Evolutionary conservation across 257 asterid species (phyloP).

Genomic region (Jacaranda copaia): DNA sequence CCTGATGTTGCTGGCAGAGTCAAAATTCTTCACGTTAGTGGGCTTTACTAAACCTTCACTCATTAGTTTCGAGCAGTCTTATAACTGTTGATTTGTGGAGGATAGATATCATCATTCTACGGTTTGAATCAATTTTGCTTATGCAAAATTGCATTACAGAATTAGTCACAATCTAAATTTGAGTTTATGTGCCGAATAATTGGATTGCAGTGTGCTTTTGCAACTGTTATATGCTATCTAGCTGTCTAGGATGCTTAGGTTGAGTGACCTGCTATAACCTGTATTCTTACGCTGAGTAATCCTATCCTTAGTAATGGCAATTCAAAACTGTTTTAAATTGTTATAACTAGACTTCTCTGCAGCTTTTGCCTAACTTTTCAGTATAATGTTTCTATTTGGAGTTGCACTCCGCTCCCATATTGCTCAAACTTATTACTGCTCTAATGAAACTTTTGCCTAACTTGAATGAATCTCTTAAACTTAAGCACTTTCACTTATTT

Average conservation of each 20-base stretch:
- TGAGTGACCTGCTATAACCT: background rate
- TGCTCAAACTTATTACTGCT: background rate
- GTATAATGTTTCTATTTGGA: background rate
- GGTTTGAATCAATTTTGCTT: background rate
- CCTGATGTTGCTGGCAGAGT: conserved; percentile 99
- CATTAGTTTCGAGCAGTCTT: background rate
- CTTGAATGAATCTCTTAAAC: background rate
- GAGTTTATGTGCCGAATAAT: conserved; percentile 1
- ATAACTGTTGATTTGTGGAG: background rate
- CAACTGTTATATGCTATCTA: background rate
- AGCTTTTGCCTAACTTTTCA: background rate
- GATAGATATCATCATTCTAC: background rate
- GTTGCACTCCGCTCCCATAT: background rate
- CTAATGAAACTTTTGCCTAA: background rate
- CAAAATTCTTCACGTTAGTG: conserved; percentile 84
- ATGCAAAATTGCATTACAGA: background rate
- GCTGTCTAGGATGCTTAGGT: background rate
- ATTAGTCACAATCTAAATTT: background rate
- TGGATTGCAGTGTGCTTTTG: background rate
- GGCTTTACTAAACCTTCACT: conserved; percentile 19
- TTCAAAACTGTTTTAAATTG: background rate
- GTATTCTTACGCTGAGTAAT: too few relatives aligned
- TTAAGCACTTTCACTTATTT: background rate
- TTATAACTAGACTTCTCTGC: background rate
- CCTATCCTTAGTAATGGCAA: background rate